phyloP scores from a whole-genome alignment of 2,329 filamentous ascomycete genomes.

The Fonsecaea multimorphosa region DNA sequence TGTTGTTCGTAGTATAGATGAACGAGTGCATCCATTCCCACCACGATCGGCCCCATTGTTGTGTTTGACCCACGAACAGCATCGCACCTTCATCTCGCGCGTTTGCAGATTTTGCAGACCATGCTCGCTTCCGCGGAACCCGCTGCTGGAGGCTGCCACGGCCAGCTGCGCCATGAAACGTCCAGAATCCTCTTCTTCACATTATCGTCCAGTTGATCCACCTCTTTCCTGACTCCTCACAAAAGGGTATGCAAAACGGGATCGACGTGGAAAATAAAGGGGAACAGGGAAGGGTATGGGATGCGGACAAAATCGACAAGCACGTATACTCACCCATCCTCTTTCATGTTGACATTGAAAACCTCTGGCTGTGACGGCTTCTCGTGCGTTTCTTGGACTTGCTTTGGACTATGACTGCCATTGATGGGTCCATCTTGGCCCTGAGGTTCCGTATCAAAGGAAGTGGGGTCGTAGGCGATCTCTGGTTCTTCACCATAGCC shows the following conservation, averaged over 20 bases:
- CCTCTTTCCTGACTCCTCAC: background rate
- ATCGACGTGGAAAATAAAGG: conserved; percentile 35
- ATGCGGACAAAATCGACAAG: conserved; percentile 35
- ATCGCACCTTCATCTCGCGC: conserved; percentile 3
- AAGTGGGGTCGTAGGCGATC: conserved; percentile 41
- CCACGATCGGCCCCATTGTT: conserved; percentile 7
- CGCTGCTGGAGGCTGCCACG: background rate
- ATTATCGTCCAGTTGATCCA: background rate
- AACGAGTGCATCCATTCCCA: conserved; percentile 2
- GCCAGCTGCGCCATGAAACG: background rate
- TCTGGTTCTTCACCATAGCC: conserved; percentile 42
- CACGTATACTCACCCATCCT: conserved; percentile 79
- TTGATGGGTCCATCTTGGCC: conserved; percentile 40
- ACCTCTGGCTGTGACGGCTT: conserved; percentile 30
- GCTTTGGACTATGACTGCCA: conserved; percentile 44
- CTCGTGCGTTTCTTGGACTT: conserved; percentile 45
- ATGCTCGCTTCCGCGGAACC: background rate
- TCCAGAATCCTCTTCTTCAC: conserved; percentile 4
- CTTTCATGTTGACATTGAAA: conserved; percentile 75
- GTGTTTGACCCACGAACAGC: conserved; percentile 5
- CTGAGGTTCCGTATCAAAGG: conserved; percentile 41
- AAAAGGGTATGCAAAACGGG: background rate
- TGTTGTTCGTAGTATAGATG: conserved; percentile 6
- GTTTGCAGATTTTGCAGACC: background rate
- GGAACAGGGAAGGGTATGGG: conserved; percentile 29